phyloP scores from a whole-genome alignment of 305 asterid genomes.

The Ilex paraguariensis region DNA sequence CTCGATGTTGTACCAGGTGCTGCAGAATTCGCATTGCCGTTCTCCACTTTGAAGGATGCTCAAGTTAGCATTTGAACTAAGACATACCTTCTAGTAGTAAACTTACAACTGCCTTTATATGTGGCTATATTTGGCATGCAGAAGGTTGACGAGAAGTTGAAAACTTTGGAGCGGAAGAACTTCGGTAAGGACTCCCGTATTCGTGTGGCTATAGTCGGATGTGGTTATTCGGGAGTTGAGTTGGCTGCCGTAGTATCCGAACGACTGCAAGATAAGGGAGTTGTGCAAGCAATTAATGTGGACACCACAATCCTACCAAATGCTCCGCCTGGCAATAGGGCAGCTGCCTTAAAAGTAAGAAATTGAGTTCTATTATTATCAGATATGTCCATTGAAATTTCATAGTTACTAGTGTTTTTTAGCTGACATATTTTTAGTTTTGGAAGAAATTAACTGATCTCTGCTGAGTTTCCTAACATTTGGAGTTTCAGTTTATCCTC shows the following conservation, averaged over 20 bases:
- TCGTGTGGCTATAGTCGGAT: constrained; percentile 84
- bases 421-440: not conserved
- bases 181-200: constrained; percentile 65
- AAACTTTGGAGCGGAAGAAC: constrained; percentile 54
- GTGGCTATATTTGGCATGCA: constrained; percentile 30
- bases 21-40: constrained; percentile 73
- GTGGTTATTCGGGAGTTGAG: constrained; percentile 96
- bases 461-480: not conserved
- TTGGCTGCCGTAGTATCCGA: constrained; percentile 92
- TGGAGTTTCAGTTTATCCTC: not conserved
- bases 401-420: not conserved
- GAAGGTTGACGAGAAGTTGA: constrained; percentile 73
- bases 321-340: constrained; percentile 89
- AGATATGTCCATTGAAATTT: not conserved
- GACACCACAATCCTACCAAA: constrained; percentile 61
- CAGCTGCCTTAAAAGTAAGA: constrained; percentile 79
- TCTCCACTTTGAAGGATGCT: constrained; percentile 94
- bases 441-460: not conserved
- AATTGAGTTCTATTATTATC: not conserved
- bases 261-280: constrained; percentile 69
- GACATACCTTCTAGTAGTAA: not conserved
- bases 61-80: constrained; percentile 44
- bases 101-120: constrained; percentile 3
- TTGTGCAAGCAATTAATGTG: constrained; percentile 77
- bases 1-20: constrained; percentile 92